A percentile compares a stretch with the other conserved stretches of the same genome.
These are phyloP conservation scores for Alternaria rosae DNA, from an alignment of 2,329 filamentous ascomycete species.

Conservation along the genomic window DNA sequence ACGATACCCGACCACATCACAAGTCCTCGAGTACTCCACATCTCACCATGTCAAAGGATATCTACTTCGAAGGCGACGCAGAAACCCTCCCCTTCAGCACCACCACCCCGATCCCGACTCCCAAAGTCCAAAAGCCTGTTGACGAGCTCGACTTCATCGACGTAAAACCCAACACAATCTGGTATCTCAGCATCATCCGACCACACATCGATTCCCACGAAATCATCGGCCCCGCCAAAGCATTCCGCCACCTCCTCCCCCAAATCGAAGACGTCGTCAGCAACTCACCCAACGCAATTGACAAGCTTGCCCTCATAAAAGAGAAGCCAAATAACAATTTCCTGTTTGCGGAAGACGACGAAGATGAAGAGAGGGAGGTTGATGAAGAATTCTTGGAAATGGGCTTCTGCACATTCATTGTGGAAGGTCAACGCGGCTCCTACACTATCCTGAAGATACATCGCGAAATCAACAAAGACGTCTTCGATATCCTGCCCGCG, in stretches of 20 bases:
- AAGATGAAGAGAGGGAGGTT: background rate
- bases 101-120: background rate
- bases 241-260: constrained; percentile 28
- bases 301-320: constrained; percentile 21
- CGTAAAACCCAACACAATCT: constrained; percentile 18
- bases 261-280: constrained; percentile 17
- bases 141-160: constrained; percentile 20
- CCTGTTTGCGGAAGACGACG: background rate
- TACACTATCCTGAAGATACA: constrained; percentile 23
- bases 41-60: constrained; percentile 14
- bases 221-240: constrained; percentile 24
- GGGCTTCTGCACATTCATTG: constrained; percentile 22
- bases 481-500: constrained; percentile 14
- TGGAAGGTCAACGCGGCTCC: constrained; percentile 24
- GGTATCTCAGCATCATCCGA: constrained; percentile 33
- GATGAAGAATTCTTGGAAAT: background rate
- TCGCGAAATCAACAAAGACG: constrained; percentile 16
- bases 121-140: constrained; percentile 11
- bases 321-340: background rate
- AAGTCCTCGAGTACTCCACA: background rate
- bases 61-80: constrained; percentile 14
- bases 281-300: constrained; percentile 30
- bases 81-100: background rate
- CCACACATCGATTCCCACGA: constrained; percentile 31
- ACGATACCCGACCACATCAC: background rate